These are phyloP conservation scores for Eremomyces bilateralis DNA, from an alignment of 495 filamentous ascomycete species.

Conservation along the genomic window DNA sequence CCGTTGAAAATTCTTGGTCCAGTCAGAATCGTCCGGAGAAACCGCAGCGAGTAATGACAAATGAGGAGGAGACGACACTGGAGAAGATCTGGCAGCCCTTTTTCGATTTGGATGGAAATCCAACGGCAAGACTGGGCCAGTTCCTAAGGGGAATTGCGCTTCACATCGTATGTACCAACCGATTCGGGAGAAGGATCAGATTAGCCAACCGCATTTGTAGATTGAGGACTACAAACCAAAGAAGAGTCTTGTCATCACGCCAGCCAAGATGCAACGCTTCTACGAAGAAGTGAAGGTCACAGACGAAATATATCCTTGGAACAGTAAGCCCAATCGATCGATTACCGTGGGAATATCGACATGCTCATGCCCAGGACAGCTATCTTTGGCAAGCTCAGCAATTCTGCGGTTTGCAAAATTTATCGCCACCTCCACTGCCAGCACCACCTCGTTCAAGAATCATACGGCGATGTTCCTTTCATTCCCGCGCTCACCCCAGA, in stretches of 20 bases:
- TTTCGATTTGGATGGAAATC: slow-evolving; percentile 40
- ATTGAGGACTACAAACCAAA: slow-evolving; percentile 58
- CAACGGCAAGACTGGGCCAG: slow-evolving; percentile 44
- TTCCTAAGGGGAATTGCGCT: slow-evolving; percentile 58
- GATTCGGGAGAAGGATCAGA: not conserved
- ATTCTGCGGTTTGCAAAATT: slow-evolving; percentile 37
- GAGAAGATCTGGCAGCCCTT: slow-evolving; percentile 57
- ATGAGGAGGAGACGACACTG: slow-evolving; percentile 33
- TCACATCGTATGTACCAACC: slow-evolving; percentile 39
- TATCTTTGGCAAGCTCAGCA: slow-evolving; percentile 25
- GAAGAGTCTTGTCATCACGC: slow-evolving; percentile 58
- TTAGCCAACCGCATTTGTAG: slow-evolving; percentile 18
- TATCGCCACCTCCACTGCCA: slow-evolving; percentile 58
- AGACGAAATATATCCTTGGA: slow-evolving; percentile 46
- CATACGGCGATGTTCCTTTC: slow-evolving; percentile 29
- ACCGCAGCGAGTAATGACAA: slow-evolving; percentile 25
- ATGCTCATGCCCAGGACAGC: slow-evolving; percentile 18
- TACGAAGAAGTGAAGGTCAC: slow-evolving; percentile 43
- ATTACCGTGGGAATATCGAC: slow-evolving; percentile 5
- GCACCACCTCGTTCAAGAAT: slow-evolving; percentile 54
- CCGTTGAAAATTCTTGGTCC: slow-evolving; percentile 9
- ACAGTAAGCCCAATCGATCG: slow-evolving; percentile 24
- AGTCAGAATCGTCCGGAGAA: slow-evolving; percentile 9
- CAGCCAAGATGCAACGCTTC: slow-evolving; percentile 58
- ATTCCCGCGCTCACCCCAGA: slow-evolving; percentile 58